These are phyloP conservation scores for Eucalyptus pauciflora DNA, from an alignment of 345 rosid genomes.

Conservation along the genomic window DNA sequence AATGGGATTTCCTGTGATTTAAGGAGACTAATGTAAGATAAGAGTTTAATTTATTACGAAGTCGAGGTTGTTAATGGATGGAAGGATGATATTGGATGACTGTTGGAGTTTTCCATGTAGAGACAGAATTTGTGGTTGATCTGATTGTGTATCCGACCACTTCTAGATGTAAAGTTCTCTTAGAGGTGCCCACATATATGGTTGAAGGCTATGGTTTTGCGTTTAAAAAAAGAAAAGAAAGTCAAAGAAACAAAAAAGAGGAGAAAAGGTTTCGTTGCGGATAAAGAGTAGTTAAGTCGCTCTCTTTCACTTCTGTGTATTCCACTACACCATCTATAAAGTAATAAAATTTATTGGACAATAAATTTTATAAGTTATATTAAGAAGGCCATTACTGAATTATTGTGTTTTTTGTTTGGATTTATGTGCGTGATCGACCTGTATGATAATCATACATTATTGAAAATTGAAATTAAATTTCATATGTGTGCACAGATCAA, in stretches of 20 bases:
- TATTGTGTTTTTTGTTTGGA: not conserved
- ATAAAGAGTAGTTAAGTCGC: not conserved
- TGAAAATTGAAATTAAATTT: not conserved
- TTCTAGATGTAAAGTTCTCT: not conserved
- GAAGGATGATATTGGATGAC: not conserved
- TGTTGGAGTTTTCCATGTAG: not conserved
- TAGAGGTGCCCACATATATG: not conserved
- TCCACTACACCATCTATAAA: not conserved
- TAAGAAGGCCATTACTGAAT: not conserved
- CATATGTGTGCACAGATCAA: not conserved
- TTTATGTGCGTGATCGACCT: not conserved
- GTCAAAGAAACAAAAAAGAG: not conserved
- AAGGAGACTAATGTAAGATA: not conserved
- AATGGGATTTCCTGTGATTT: not conserved
- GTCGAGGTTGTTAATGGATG: not conserved
- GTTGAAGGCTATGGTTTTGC: not conserved
- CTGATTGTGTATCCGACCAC: not conserved
- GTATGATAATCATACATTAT: not conserved
- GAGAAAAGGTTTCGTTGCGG: not conserved
- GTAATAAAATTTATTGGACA: not conserved
- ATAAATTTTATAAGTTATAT: not conserved
- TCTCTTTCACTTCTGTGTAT: not conserved
- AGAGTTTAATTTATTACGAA: not conserved
- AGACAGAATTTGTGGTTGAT: not conserved
- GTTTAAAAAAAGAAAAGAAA: not conserved